phyloP scores from a whole-genome alignment of 139 green algal species.

The Nannochloris sp. region DNA sequence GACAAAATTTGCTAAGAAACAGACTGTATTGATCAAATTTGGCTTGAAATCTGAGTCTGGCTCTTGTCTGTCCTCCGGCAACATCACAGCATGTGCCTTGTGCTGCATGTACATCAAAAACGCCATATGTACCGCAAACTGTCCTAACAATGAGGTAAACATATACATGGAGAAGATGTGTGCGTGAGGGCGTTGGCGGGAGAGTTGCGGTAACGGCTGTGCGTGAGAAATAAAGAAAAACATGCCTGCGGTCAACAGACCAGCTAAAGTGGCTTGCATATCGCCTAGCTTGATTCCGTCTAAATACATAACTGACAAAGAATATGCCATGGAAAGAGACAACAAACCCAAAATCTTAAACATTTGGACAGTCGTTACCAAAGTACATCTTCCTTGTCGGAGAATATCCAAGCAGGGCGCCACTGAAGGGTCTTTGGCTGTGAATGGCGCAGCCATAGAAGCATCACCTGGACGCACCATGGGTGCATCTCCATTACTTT shows the following conservation, averaged over 20 bases:
- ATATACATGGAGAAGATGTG: constrained; percentile 91
- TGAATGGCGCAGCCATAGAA: constrained; percentile 87
- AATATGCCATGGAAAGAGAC: constrained; percentile 89
- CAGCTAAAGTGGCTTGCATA: constrained; percentile 73
- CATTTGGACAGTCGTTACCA: constrained; percentile 95
- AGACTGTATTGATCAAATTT: constrained; percentile 97
- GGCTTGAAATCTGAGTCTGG: constrained; percentile 82
- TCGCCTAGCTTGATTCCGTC: constrained; percentile 85
- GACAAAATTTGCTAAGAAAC: constrained; percentile 83
- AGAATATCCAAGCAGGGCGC: constrained; percentile 82
- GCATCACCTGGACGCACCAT: constrained; percentile 84
- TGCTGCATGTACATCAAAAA: constrained; percentile 76
- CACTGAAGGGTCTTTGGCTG: constrained; percentile 67
- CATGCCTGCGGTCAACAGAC: constrained; percentile 75
- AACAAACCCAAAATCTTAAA: constrained; percentile 99
- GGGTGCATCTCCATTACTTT: background rate
- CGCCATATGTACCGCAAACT: constrained; percentile 77
- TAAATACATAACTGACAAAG: constrained; percentile 88
- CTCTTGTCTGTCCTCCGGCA: constrained; percentile 62
- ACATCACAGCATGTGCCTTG: constrained; percentile 34
- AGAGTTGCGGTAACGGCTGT: constrained; percentile 75
- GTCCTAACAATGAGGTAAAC: constrained; percentile 84
- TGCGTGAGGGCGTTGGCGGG: constrained; percentile 75
- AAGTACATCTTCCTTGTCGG: constrained; percentile 82
- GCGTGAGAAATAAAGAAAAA: constrained; percentile 94